Conservation (phyloP, 1,284 basidiomycete species). For the Phellopilus nigrolimitatus region DNA sequence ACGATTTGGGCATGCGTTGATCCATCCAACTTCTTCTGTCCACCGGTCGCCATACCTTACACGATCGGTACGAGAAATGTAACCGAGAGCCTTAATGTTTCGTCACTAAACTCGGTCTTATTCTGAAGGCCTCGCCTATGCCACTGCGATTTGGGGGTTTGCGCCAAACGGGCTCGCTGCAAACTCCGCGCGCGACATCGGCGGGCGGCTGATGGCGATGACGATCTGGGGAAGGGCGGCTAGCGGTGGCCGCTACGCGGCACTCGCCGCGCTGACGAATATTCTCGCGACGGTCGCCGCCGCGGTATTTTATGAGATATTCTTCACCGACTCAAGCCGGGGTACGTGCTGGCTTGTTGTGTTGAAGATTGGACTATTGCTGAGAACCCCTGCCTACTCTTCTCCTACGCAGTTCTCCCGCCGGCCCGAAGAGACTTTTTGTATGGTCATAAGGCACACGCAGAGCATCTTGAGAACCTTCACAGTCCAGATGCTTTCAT, state of each 20-base stretch:
- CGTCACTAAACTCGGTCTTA: too few species aligned
- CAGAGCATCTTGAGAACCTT: slow-evolving; percentile 14
- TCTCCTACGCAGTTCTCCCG: slow-evolving; percentile 20
- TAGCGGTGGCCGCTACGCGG: slow-evolving; percentile 54
- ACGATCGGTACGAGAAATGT: too few species aligned
- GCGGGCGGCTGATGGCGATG: slow-evolving; percentile 52
- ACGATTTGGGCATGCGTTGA: slow-evolving; percentile 56
- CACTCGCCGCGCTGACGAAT: slow-evolving; percentile 59
- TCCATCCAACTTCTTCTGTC: slow-evolving; percentile 54
- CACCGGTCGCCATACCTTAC: slow-evolving; percentile 49
- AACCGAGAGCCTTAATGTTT: too few species aligned
- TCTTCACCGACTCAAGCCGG: slow-evolving; percentile 43
- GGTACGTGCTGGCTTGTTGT: slow-evolving; percentile 27
- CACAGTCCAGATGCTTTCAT: not conserved
- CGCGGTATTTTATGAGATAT: slow-evolving; percentile 22
- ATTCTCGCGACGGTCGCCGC: slow-evolving; percentile 50
- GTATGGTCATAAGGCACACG: slow-evolving; percentile 23
- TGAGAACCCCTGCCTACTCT: too few species aligned
- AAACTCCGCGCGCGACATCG: slow-evolving; percentile 65
- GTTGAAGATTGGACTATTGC: not conserved
- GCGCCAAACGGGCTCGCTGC: slow-evolving; percentile 49
- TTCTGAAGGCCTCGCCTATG: slow-evolving; percentile 54
- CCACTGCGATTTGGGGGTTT: slow-evolving; percentile 55
- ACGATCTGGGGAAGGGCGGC: slow-evolving; percentile 55
- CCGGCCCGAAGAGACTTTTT: slow-evolving; percentile 23